These are phyloP conservation scores for Colletotrichum salicis DNA, from an alignment of 2,329 filamentous ascomycete species.

Conservation along the genomic window DNA sequence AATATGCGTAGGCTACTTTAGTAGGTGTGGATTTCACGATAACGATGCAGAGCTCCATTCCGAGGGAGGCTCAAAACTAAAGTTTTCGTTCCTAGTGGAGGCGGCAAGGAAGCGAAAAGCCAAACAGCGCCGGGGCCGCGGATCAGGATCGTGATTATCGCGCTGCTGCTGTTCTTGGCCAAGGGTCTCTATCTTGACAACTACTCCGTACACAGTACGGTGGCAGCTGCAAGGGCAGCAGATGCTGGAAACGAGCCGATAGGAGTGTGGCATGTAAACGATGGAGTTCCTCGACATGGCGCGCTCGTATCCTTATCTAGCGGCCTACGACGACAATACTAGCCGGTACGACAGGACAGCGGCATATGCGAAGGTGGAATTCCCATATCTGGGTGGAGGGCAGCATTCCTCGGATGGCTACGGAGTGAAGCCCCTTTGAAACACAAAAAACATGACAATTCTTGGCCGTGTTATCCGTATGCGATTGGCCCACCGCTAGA, in stretches of 20 bases:
- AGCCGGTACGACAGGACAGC: neutral
- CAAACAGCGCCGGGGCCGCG: conserved; percentile 7
- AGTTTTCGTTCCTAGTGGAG: conserved; percentile 19
- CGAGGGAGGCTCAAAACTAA: conserved; percentile 2
- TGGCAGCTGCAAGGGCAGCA: conserved; percentile 9
- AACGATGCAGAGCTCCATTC: conserved; percentile 11
- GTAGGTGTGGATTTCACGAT: conserved; percentile 11
- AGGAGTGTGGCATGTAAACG: neutral
- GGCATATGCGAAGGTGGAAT: neutral
- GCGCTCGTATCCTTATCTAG: conserved; percentile 3
- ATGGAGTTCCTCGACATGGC: neutral
- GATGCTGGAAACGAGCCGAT: neutral
- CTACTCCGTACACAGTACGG: neutral
- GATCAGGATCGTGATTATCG: neutral
- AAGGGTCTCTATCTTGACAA: conserved; percentile 6
- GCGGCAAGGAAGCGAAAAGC: conserved; percentile 9
- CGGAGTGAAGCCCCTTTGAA: neutral
- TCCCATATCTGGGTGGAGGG: neutral
- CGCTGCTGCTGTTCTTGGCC: neutral
- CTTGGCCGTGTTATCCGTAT: neutral
- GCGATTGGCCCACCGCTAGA: neutral
- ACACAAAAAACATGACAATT: neutral
- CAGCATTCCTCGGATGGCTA: conserved; percentile 4
- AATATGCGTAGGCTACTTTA: neutral
- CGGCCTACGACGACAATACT: neutral